Evolutionary conservation across 2,329 filamentous ascomycete genomes (phyloP), one percentile per base, ranked within the genome.

Genomic region (Calonectria pseudoturangicola): DNA sequence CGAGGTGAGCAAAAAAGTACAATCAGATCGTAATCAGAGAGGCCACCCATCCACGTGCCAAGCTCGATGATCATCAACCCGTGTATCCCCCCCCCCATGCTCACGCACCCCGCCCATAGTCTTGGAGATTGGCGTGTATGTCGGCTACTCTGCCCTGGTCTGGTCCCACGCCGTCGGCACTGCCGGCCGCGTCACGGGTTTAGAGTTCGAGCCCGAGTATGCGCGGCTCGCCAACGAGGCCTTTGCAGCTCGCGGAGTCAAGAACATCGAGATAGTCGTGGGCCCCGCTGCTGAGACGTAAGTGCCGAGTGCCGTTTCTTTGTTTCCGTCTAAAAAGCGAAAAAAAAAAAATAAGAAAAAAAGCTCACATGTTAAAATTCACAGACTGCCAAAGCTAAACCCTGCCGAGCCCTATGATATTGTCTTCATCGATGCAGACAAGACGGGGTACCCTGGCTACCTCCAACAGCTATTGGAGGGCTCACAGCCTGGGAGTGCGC

Each of bases 391-490:
- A 80, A 86, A 84, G 43, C 75, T 82, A 36, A 50, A 65, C 36
- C 74, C 78, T 28, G 50, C 33, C 12, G 71, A 75, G 75, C 87
- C 89, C 4, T 90, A 88, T 75, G 89, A 90, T 79, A 80, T 89
- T 54, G 84, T 90, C 78, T 90, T 90, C 78, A 85, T 90, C 73
- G 88, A 90, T 70, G 88, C 88, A 28, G 84, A 90, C 70, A 90
- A 90, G 81, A 81, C 84, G 0, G 87, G 86, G n/a, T 89, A 90
- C 76, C 85, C 86, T 0, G 78, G 76, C 8, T 90, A 90, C 78
- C 82, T 90, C 45, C 78, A 81, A 25, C 82, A 85, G 36, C 85
- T 90, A 66, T 82, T 90, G 16, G 82, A 81, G 21, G 78, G 81
- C 62, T 90, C 88, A 6, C 77, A 76, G 62, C 84, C 87, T 2